Evolutionary conservation across 129 eudicot genomes (phyloP).

Genomic region (Kitagawia praeruptora): DNA sequence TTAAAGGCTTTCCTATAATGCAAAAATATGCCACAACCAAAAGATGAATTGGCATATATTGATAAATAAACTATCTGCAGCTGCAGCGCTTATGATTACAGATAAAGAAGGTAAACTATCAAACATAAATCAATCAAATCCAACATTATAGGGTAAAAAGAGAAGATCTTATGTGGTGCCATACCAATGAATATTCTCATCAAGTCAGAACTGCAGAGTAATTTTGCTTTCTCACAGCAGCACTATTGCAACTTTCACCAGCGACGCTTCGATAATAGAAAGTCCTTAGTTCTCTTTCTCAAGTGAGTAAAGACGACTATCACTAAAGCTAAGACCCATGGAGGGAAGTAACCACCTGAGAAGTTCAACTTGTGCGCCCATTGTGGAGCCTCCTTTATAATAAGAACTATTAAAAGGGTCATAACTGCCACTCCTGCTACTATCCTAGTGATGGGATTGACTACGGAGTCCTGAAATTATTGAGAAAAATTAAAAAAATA

Average conservation of each 20-base stretch:
- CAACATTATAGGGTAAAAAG: not conserved
- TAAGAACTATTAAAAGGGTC: conserved; percentile 44
- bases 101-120: not conserved
- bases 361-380: conserved; percentile 61
- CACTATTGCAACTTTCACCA: conserved; percentile 6
- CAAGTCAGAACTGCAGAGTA: not conserved
- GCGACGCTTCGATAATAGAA: conserved; percentile 34
- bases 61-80: not conserved
- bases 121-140: not conserved
- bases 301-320: conserved; percentile 74
- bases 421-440: conserved; percentile 46
- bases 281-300: conserved; percentile 72
- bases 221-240: not conserved
- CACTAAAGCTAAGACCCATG: conserved; percentile 78
- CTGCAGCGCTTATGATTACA: not conserved
- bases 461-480: conserved; percentile 61
- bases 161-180: not conserved
- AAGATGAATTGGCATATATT: not conserved
- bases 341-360: conserved; percentile 44
- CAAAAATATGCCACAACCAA: not conserved
- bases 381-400: conserved; percentile 52
- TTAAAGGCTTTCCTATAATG: not conserved
- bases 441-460: conserved; percentile 74
- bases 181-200: not conserved
- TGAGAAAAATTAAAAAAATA: not conserved